Evolutionary conservation across 495 filamentous ascomycete species (phyloP).

Genomic region (Glarea lozoyensis): DNA sequence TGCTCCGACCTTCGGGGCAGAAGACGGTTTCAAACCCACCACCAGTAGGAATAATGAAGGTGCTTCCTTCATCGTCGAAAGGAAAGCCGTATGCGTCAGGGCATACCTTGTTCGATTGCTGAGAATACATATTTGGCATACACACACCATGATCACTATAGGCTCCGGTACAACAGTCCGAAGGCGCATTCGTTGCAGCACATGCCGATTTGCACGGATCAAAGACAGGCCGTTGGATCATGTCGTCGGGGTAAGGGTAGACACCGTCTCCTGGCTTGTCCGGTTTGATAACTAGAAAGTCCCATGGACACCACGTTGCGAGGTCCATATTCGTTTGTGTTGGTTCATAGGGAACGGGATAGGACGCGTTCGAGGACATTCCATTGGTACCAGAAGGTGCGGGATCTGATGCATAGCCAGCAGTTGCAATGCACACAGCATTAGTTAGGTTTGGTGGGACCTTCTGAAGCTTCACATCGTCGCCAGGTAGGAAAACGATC

Average conservation of each 20-base stretch:
- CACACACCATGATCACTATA: slow-evolving; percentile 50
- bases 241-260: slow-evolving; percentile 67
- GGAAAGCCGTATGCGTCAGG: slow-evolving; percentile 79
- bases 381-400: slow-evolving; percentile 24
- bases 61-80: slow-evolving; percentile 65
- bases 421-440: slow-evolving; percentile 58
- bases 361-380: slow-evolving; percentile 43
- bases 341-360: slow-evolving; percentile 54
- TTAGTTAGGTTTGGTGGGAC: slow-evolving; percentile 70
- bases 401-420: slow-evolving; percentile 40
- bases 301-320: slow-evolving; percentile 68
- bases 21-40: slow-evolving; percentile 70
- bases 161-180: slow-evolving; percentile 62
- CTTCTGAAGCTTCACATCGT: slow-evolving; percentile 40
- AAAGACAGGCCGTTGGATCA: slow-evolving; percentile 55
- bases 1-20: slow-evolving; percentile 62
- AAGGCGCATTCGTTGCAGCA: slow-evolving; percentile 43
- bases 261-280: slow-evolving; percentile 56
- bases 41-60: slow-evolving; percentile 65
- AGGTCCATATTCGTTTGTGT: slow-evolving; percentile 38
- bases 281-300: slow-evolving; percentile 56
- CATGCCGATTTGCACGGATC: slow-evolving; percentile 67
- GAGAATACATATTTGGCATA: slow-evolving; percentile 51
- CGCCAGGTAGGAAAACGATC: slow-evolving; percentile 49
- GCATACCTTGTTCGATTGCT: slow-evolving; percentile 59